Evolutionary conservation across 2,329 filamentous ascomycete genomes (phyloP).

Genomic region (Claviceps sorghi): DNA sequence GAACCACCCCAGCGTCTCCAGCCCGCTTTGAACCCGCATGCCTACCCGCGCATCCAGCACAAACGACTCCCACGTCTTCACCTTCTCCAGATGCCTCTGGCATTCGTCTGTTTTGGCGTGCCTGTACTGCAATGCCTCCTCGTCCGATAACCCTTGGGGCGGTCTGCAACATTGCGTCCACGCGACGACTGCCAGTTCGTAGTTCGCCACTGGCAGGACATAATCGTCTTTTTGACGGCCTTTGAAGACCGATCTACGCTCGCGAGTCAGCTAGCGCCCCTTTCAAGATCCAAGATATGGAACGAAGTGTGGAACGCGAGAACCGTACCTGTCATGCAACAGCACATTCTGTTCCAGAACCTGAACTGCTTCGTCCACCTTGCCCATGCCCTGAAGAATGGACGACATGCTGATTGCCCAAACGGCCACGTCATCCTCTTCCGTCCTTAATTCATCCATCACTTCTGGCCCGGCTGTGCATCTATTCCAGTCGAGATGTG

Average conservation of each 20-base stretch:
- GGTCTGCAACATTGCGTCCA: slow-evolving; percentile 54
- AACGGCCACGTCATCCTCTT: slow-evolving; percentile 48
- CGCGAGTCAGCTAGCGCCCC: neutral
- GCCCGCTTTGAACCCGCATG: slow-evolving; percentile 55
- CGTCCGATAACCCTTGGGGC: slow-evolving; percentile 15
- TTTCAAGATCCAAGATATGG: neutral
- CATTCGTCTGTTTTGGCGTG: slow-evolving; percentile 43
- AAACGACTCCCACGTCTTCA: slow-evolving; percentile 55
- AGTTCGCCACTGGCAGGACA: slow-evolving; percentile 58
- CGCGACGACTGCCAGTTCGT: slow-evolving; percentile 70
- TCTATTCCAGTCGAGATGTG: slow-evolving; percentile 49
- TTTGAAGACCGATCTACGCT: slow-evolving; percentile 36
- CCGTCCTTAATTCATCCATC: slow-evolving; percentile 31
- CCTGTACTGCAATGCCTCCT: slow-evolving; percentile 23
- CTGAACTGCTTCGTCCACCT: slow-evolving; percentile 48
- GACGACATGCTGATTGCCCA: slow-evolving; percentile 52
- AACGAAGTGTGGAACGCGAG: neutral
- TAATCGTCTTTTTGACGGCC: slow-evolving; percentile 54
- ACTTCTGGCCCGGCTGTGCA: slow-evolving; percentile 33
- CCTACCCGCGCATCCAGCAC: slow-evolving; percentile 62
- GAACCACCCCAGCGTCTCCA: slow-evolving; percentile 49
- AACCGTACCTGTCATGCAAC: slow-evolving; percentile 42
- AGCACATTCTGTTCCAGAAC: slow-evolving; percentile 52
- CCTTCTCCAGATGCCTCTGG: slow-evolving; percentile 49
- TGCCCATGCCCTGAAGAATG: slow-evolving; percentile 48